Percentiles rank a stretch among this genome's conserved stretches.
Evolutionary conservation across 495 filamentous ascomycete genomes (phyloP).

Genomic region (Talaromyces thailandensis): DNA sequence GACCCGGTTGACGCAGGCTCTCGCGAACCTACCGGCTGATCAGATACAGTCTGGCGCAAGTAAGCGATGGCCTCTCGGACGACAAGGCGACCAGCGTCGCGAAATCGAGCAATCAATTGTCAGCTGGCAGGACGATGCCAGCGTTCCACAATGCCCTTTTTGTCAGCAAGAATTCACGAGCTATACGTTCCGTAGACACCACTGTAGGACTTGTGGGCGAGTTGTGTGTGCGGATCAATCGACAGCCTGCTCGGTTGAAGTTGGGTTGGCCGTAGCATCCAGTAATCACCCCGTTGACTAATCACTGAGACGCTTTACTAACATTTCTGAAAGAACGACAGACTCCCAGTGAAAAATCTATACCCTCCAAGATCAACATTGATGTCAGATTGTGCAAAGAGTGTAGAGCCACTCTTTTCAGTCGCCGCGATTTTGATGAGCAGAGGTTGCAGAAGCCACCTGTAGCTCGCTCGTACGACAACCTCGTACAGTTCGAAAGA

Average conservation of each 20-base stretch:
- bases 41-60: conserved; percentile 36
- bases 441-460: conserved; percentile 60
- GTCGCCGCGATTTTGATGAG: conserved; percentile 69
- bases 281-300: conserved; percentile 28
- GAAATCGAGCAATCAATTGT: conserved; percentile 83
- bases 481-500: conserved; percentile 77
- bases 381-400: conserved; percentile 89
- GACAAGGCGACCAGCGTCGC: conserved; percentile 61
- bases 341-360: conserved; percentile 49
- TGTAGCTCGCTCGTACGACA: conserved; percentile 77
- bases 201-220: conserved; percentile 85
- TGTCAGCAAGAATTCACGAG: conserved; percentile 89
- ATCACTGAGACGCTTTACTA: background rate
- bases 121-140: conserved; percentile 87
- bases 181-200: conserved; percentile 85
- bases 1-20: conserved; percentile 78
- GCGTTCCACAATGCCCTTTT: conserved; percentile 74
- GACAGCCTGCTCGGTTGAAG: conserved; percentile 77
- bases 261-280: conserved; percentile 67
- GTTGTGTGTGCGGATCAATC: conserved; percentile 83
- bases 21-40: conserved; percentile 61
- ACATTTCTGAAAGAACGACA: conserved; percentile 8
- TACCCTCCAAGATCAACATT: conserved; percentile 47
- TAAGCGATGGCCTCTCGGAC: conserved; percentile 48
- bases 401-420: conserved; percentile 78